Percentiles rank a stretch among this genome's conserved stretches.
Conservation (phyloP, 306 rosid species). For the Malus sieversii region DNA sequence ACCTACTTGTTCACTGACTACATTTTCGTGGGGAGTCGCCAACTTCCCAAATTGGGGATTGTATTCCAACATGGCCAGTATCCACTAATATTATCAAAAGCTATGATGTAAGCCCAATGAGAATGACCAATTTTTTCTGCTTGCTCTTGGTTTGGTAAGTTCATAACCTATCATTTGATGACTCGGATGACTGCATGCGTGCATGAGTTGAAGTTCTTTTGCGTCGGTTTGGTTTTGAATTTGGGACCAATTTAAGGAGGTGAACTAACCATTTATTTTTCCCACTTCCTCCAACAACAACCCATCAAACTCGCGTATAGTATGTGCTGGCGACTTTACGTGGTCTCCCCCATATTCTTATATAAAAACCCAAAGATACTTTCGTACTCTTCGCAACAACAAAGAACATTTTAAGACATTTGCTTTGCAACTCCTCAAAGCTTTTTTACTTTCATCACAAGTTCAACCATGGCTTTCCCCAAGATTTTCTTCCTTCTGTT, state of each 20-base stretch:
- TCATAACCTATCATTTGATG: no score
- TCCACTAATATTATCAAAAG: no score
- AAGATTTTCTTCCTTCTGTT: background rate
- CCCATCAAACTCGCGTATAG: background rate
- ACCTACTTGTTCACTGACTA: no score
- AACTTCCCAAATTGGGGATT: no score
- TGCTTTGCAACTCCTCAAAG: background rate
- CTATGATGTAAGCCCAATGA: no score
- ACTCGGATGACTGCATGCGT: background rate
- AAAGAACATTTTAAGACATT: background rate
- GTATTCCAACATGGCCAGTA: no score
- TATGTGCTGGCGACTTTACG: background rate
- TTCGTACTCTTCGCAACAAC: background rate
- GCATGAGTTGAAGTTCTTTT: background rate
- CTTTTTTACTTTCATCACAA: background rate
- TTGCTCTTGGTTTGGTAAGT: no score
- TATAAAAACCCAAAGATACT: background rate
- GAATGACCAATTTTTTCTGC: no score
- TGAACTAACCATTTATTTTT: background rate
- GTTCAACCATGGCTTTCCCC: background rate
- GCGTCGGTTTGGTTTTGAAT: background rate
- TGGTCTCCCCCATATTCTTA: background rate
- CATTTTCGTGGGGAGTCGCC: no score
- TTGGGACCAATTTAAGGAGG: background rate
- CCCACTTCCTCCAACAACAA: background rate